Evolutionary conservation across 805 yeast genomes (phyloP).

Genomic region (Wickerhamomyces mucosus): DNA sequence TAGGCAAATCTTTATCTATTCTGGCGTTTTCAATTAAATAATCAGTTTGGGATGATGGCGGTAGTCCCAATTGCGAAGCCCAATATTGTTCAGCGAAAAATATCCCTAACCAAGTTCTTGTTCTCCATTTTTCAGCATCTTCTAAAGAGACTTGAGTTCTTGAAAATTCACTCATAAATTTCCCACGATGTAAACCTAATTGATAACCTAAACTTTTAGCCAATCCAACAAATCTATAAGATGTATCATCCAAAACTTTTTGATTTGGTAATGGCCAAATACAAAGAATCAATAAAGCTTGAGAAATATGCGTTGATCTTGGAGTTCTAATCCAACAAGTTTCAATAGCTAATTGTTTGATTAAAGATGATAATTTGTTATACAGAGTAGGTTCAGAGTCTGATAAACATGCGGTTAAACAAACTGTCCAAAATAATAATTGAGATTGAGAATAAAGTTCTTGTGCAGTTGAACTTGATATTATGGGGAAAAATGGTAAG

Average conservation of each 20-base stretch:
- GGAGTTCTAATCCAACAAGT: conserved; percentile 93
- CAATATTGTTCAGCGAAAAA: conserved; percentile 86
- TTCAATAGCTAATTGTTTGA: conserved; percentile 81
- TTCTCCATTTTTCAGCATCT: conserved; percentile 90
- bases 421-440: conserved; percentile 82
- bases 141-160: conserved; percentile 83
- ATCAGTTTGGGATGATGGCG: conserved; percentile 80
- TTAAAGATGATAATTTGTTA: conserved; percentile 61
- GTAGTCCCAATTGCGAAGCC: conserved; percentile 81
- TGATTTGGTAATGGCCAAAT: conserved; percentile 93
- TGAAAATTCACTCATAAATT: conserved; percentile 82
- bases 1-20: conserved; percentile 52
- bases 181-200: conserved; percentile 84
- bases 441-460: conserved; percentile 80
- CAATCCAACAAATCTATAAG: conserved; percentile 79
- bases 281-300: conserved; percentile 74
- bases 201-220: conserved; percentile 82
- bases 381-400: conserved; percentile 84
- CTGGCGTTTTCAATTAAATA: conserved; percentile 73
- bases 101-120: conserved; percentile 84
- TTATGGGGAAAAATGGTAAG: conserved; percentile 72
- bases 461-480: conserved; percentile 59
- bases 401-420: conserved; percentile 74
- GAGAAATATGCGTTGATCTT: conserved; percentile 87
- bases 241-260: conserved; percentile 85